Conservation (phyloP, 176 grass and related monocot genomes). For the Aegilops bicornis region DNA sequence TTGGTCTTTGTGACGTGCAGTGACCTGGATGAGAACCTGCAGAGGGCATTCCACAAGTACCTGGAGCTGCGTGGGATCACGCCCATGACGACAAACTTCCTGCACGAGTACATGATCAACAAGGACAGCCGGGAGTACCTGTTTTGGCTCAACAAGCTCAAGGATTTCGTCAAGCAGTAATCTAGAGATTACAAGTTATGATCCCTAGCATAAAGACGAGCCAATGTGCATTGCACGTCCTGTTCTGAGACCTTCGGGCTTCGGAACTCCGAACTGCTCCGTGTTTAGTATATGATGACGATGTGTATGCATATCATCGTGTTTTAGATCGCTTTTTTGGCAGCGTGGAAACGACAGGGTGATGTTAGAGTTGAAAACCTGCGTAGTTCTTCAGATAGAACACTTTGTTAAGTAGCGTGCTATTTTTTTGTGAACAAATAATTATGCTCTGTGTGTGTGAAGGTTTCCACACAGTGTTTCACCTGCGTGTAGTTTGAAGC, state of each 20-base stretch:
- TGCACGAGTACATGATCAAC: conserved; percentile 98
- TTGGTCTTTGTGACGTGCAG: conserved; percentile 33
- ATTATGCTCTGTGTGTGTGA: background rate
- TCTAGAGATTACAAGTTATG: conserved; percentile 10
- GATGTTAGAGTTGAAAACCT: background rate
- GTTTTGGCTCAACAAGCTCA: conserved; percentile 81
- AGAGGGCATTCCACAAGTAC: conserved; percentile 92
- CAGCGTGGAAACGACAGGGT: background rate
- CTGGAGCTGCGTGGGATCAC: conserved; percentile 84
- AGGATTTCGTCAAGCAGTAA: conserved; percentile 56
- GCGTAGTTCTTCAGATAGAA: background rate
- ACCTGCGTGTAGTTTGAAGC: no score
- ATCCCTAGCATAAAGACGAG: conserved; percentile 19
- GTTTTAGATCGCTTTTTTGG: background rate
- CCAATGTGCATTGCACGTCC: conserved; percentile 3
- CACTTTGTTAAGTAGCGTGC: background rate
- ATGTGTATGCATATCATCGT: background rate
- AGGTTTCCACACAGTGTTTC: no score
- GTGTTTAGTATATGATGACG: background rate
- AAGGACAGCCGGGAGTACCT: conserved; percentile 95
- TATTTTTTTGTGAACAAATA: background rate
- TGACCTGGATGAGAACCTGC: conserved; percentile 94
- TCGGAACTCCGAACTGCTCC: background rate
- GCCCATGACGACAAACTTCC: conserved; percentile 76
- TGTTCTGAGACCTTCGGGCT: background rate